Base-by-base conservation (phyloP, 2,329 filamentous ascomycete species). In the Penicillium sp. region DNA sequence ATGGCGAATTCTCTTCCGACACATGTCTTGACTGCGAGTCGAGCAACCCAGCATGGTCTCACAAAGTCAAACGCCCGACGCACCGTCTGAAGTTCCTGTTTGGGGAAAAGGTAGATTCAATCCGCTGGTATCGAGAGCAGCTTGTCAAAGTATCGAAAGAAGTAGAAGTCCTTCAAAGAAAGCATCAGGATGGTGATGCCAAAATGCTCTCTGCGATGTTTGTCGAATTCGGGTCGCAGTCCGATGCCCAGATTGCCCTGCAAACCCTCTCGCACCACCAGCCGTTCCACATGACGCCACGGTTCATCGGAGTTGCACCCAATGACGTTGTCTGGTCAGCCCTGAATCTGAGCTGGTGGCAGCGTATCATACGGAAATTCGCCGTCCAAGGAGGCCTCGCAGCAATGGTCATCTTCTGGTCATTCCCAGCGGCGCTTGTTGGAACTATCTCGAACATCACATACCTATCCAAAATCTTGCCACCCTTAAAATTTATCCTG, bases 321-420 rank as follows among this genome's bases (percentile, higher is more conserved):
- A 80, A 82, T 16, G 93, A 98, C 70, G 83, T 99, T n/a, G 87
- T 97, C 59, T 99, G 95, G 95, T 85, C 83, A 31, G 89, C 93
- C 33, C 78, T 98, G 44, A 85, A 85, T 37, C 87, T 97, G 67
- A 87, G 86, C 19, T 92, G 92, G 92, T 91, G 89, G 89, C 87
- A 95, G 76, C 82, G 87, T 65, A 85, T 96, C 59, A 69, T 94
- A 59, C 88, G 91, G 59, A 82, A 88, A 62, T 86, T 91, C 68
- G 77, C 84, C 57, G 84, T 91, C 4, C 79, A 89, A 49, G 86
- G 82, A 19, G 87, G 94, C 49, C 87, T 98, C 59, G 79, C 86
- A 13, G 88, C 85, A 1, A 80, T 96, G 59, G 89, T 98, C 69
- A 84, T 97, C 60, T 98, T 98, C 79, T 98, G 95, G 86, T 85